Evolutionary conservation across 306 rosid genomes (phyloP), one percentile per base, ranked within the genome.

Genomic region (Quillaja saponaria): DNA sequence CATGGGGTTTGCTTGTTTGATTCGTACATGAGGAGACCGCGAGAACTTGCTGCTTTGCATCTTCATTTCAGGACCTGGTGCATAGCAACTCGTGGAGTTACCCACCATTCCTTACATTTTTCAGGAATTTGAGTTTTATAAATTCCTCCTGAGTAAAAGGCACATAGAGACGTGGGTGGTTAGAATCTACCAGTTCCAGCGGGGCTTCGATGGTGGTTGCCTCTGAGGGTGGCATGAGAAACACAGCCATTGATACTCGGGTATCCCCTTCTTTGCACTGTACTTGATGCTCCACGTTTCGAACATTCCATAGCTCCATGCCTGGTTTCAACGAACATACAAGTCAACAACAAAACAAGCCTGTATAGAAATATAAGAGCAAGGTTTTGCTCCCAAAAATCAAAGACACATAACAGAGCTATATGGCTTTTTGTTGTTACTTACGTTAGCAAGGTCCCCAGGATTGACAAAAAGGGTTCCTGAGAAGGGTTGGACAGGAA

Each of bases 391-490:
- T 10, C 10, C n/a, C n/a, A n/a, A n/a, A 37, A 37, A 10, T 10
- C 10, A 37, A 37, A 5, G 40, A 37, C 40, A 5, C 7, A 10
- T 37, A 10, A 6, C 6, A 37, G 40, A 37, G 40, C 10, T 37
- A 10, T 5, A 37, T 10, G n/a, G n/a, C n/a, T n/a, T n/a, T n/a
- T n/a, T n/a, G n/a, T n/a, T 37, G 40, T 19, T 17, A 49, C 66
- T 41, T 69, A 82, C 95, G 70, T 47, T 60, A 55, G 82, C 89
- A 57, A 71, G 28, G 31, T 87, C 95, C 10, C 89, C 84, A 6
- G 80, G 80, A 61, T 78, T 84, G 61, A 69, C 78, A 1, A 82
- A 45, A 40, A 87, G 62, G 37, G 82, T 50, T 10, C 84, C 85
- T 5, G 77, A 55, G 9, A 63, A 58, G 13, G 89, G 85, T 62